Conservation (phyloP, 164 flowering plant species). For the Dillenia turbinata region DNA sequence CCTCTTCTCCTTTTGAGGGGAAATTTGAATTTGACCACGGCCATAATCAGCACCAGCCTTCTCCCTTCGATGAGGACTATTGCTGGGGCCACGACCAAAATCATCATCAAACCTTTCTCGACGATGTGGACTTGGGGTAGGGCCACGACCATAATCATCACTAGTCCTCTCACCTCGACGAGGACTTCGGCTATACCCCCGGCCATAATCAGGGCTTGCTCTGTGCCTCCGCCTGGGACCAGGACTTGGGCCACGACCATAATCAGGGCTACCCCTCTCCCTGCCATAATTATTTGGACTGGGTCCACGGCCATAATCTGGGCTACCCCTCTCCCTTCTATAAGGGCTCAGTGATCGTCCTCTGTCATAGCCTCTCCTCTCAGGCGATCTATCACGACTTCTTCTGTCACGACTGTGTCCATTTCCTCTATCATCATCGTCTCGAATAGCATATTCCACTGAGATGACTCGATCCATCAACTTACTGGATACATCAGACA, state of each 20-base stretch:
- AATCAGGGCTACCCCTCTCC: slow-evolving; percentile 39
- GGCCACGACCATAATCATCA: slow-evolving; percentile 4
- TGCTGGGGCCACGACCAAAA: slow-evolving; percentile 18
- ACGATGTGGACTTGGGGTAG: slow-evolving; percentile 12
- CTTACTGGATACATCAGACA: slow-evolving; percentile 47
- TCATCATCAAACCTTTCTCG: slow-evolving; percentile 26
- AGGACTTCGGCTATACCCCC: neutral
- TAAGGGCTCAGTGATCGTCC: slow-evolving; percentile 36
- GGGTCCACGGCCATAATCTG: slow-evolving; percentile 73
- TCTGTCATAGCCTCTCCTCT: slow-evolving; percentile 41
- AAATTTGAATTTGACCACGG: slow-evolving; percentile 19
- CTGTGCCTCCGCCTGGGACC: slow-evolving; percentile 34
- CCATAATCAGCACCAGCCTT: slow-evolving; percentile 6
- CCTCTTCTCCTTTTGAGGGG: slow-evolving; percentile 14
- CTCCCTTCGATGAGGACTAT: slow-evolving; percentile 11
- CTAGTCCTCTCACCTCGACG: too few species aligned
- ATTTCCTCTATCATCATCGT: slow-evolving; percentile 79
- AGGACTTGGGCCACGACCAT: slow-evolving; percentile 17
- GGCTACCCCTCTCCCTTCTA: slow-evolving; percentile 59
- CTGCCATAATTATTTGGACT: slow-evolving; percentile 46
- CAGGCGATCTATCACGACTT: slow-evolving; percentile 47
- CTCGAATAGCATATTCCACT: slow-evolving; percentile 89
- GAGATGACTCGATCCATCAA: slow-evolving; percentile 85
- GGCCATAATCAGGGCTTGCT: slow-evolving; percentile 27
- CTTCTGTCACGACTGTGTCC: slow-evolving; percentile 66